A percentile compares a stretch with the other conserved stretches of the same genome.
phyloP scores from a whole-genome alignment of 1,284 basidiomycete species.

The Rhodotorula sp. region DNA sequence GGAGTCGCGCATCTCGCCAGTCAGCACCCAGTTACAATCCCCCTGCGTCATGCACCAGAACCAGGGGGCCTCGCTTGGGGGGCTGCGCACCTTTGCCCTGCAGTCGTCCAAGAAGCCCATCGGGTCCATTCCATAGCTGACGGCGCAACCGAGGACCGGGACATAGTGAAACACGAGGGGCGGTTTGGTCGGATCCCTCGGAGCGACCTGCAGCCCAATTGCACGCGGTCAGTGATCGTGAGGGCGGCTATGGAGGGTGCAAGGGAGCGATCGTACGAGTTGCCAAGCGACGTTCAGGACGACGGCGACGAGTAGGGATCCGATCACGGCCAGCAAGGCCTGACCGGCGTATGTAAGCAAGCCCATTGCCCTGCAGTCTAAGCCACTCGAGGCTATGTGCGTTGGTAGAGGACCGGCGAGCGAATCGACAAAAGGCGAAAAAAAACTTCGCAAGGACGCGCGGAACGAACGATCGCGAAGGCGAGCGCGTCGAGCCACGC shows the following conservation, averaged over 20 bases:
- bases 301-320: constrained; percentile 53
- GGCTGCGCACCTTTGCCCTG: constrained; percentile 69
- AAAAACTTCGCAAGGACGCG: too few species aligned
- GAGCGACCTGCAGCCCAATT: constrained; percentile 53
- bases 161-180: constrained; percentile 76
- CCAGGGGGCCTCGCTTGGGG: constrained; percentile 37
- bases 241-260: not conserved
- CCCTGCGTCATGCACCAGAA: not conserved
- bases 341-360: not conserved
- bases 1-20: not conserved
- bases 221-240: not conserved
- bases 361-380: not conserved
- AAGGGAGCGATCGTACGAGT: constrained; percentile 53
- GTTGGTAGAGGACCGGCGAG: too few species aligned
- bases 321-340: constrained; percentile 14
- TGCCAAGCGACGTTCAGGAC: constrained; percentile 63
- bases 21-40: too few species aligned
- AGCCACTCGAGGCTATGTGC: too few species aligned
- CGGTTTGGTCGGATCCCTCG: constrained; percentile 60
- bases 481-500: too few species aligned
- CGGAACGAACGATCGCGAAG: too few species aligned
- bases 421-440: too few species aligned
- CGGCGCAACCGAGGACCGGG: constrained; percentile 72
- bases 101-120: constrained; percentile 70
- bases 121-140: constrained; percentile 72